Evolutionary conservation across 2,329 filamentous ascomycete species (phyloP).

Genomic region (Colletotrichum caudatum): DNA sequence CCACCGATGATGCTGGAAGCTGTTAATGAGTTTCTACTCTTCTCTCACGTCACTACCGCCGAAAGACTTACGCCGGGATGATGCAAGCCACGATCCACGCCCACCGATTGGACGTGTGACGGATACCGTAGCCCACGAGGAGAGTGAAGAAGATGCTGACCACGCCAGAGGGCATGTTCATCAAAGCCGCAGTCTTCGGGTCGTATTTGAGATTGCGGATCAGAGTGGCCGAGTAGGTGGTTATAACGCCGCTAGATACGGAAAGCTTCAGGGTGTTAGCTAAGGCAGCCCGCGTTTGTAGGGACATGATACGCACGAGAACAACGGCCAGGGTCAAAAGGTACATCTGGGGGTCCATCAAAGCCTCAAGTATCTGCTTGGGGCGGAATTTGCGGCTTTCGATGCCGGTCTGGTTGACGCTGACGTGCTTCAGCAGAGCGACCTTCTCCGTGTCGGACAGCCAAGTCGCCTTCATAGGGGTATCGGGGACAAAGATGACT

Average conservation of each 20-base stretch:
- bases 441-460: conserved; percentile 53
- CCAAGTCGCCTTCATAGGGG: conserved; percentile 57
- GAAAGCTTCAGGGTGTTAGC: conserved; percentile 51
- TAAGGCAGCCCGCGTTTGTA: background rate
- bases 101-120: conserved; percentile 61
- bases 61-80: conserved; percentile 56
- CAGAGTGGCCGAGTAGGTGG: conserved; percentile 66
- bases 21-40: conserved; percentile 12
- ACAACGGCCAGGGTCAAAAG: conserved; percentile 62
- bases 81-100: conserved; percentile 62
- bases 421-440: conserved; percentile 64
- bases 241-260: conserved; percentile 66
- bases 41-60: background rate
- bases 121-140: conserved; percentile 61
- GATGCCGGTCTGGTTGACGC: conserved; percentile 69
- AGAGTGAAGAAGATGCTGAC: conserved; percentile 66
- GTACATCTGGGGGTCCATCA: conserved; percentile 65
- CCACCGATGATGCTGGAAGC: conserved; percentile 58
- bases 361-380: conserved; percentile 64
- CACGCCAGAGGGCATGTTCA: conserved; percentile 66
- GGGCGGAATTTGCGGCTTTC: conserved; percentile 65
- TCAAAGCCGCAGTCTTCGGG: conserved; percentile 60
- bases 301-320: conserved; percentile 52
- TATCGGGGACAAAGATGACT: conserved; percentile 59
- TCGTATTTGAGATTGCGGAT: conserved; percentile 62